phyloP scores from a whole-genome alignment of 441 rosid genomes.

The Gossypium laxum region DNA sequence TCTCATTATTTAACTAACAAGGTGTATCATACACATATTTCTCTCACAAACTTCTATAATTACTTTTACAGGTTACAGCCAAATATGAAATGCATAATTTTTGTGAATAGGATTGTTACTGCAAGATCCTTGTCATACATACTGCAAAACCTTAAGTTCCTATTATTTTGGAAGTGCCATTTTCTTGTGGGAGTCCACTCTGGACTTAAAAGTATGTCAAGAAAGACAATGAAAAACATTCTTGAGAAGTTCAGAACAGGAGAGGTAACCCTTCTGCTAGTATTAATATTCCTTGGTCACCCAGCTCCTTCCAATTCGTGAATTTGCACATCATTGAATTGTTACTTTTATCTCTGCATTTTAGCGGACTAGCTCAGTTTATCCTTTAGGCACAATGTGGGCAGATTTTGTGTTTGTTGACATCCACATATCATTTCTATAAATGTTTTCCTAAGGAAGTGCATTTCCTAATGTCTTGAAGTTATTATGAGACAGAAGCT shows the following conservation, averaged over 20 bases:
- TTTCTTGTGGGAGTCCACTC: constrained; percentile 85
- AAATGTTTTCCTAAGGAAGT: constrained; percentile 1
- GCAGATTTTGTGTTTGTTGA: not conserved
- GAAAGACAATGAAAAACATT: constrained; percentile 55
- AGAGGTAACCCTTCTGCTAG: constrained; percentile 43
- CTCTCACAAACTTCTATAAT: constrained; percentile 17
- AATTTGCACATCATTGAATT: not conserved
- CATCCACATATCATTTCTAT: not conserved
- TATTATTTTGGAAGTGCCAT: constrained; percentile 76
- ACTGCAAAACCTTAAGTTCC: constrained; percentile 52
- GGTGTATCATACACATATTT: not conserved
- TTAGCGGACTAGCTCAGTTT: not conserved
- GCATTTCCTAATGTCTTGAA: not conserved
- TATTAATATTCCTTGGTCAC: not conserved
- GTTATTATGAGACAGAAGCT: not conserved
- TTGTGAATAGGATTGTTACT: constrained; percentile 82
- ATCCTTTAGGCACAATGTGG: not conserved
- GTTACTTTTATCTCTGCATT: not conserved
- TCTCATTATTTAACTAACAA: not conserved
- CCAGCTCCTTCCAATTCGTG: not conserved
- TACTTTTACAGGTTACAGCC: constrained; percentile 58
- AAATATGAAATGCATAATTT: constrained; percentile 76
- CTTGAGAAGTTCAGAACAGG: constrained; percentile 70
- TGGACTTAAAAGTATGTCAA: constrained; percentile 69
- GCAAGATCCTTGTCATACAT: constrained; percentile 71